Conservation (phyloP, 345 rosid species). For the Syzygium oleosum region DNA sequence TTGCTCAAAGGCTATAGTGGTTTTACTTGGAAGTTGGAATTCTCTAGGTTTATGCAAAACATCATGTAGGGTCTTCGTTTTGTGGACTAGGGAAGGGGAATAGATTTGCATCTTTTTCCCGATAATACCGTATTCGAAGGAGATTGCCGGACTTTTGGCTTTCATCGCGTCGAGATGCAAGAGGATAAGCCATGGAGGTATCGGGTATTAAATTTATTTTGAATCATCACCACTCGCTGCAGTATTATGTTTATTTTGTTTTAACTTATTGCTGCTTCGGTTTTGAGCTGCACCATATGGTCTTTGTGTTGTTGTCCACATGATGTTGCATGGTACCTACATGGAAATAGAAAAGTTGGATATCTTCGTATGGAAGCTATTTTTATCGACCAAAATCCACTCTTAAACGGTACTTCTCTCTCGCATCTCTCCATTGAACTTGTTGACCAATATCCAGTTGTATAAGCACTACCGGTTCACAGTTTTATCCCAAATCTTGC, state of each 20-base stretch:
- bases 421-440: background rate
- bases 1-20: background rate
- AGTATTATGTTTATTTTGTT: background rate
- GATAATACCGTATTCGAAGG: constrained; percentile 31
- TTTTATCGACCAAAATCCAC: constrained; percentile 52
- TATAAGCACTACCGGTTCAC: too few relatives aligned
- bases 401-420: constrained; percentile 44
- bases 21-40: background rate
- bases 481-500: too few relatives aligned
- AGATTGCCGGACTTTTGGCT: constrained; percentile 65
- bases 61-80: constrained; percentile 79
- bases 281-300: constrained; percentile 31
- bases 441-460: background rate
- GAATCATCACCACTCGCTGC: background rate
- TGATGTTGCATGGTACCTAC: constrained; percentile 78
- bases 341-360: constrained; percentile 54
- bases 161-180: constrained; percentile 78
- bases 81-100: constrained; percentile 94
- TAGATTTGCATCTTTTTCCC: constrained; percentile 74
- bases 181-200: constrained; percentile 83
- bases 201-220: constrained; percentile 35
- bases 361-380: constrained; percentile 30
- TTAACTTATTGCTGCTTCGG: background rate
- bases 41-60: background rate
- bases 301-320: constrained; percentile 66